Conservation (phyloP, 257 asterid genomes). For the Knoxia roxburghii region DNA sequence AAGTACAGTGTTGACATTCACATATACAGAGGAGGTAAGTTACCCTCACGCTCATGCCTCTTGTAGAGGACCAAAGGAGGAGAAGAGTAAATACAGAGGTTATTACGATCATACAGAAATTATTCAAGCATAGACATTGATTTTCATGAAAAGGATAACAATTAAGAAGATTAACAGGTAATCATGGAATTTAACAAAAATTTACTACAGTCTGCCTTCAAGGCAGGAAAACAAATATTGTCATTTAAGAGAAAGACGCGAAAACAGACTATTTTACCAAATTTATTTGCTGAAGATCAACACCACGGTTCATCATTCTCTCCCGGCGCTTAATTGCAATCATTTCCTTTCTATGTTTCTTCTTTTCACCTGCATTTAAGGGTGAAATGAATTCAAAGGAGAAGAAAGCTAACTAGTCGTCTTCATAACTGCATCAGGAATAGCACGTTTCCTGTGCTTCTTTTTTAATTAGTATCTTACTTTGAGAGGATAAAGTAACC, state of each 20-base stretch:
- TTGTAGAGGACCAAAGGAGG: not conserved
- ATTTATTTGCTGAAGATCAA: slow-evolving; percentile 84
- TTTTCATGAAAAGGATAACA: too few relatives aligned
- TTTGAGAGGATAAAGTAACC: not conserved
- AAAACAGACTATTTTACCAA: slow-evolving; percentile 34
- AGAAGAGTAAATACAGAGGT: too few relatives aligned
- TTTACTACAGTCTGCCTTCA: too few relatives aligned
- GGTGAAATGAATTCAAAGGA: slow-evolving; percentile 12
- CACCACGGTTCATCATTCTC: slow-evolving; percentile 78
- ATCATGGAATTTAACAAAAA: too few relatives aligned
- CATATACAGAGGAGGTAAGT: not conserved
- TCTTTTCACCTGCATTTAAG: slow-evolving; percentile 67
- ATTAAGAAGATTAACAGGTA: too few relatives aligned
- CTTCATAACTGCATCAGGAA: not conserved
- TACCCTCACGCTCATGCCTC: not conserved
- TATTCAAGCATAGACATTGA: not conserved
- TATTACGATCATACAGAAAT: too few relatives aligned
- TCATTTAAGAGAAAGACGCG: not conserved
- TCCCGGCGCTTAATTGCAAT: slow-evolving; percentile 79
- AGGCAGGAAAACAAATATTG: too few relatives aligned
- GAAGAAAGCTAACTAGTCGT: slow-evolving; percentile 19
- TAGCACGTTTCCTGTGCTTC: not conserved
- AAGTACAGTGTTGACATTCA: not conserved
- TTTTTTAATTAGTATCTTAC: not conserved
- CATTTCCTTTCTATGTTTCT: slow-evolving; percentile 77